Evolutionary conservation across 805 yeast genomes (phyloP).

Genomic region (Metschnikowia reukaufii): DNA sequence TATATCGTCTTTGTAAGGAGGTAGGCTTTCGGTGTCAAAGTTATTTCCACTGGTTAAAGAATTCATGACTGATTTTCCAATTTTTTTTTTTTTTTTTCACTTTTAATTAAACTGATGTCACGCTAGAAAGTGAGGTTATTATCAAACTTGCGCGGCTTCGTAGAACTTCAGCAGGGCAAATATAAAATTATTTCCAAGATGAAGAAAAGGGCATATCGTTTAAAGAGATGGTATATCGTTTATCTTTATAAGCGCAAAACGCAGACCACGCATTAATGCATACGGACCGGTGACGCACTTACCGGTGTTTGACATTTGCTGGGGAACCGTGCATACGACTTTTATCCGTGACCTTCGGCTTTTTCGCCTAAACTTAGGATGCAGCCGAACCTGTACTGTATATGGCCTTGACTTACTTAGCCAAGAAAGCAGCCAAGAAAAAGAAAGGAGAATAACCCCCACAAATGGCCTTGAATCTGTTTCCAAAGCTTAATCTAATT

Average conservation of each 20-base stretch:
- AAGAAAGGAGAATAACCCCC: too few species aligned
- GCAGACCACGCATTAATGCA: not conserved
- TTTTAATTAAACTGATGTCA: not conserved
- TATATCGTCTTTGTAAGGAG: constrained; percentile 22
- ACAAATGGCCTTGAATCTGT: too few species aligned
- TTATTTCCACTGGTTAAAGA: not conserved
- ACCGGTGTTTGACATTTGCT: not conserved
- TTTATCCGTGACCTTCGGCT: not conserved
- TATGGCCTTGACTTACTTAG: too few species aligned
- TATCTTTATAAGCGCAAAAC: not conserved
- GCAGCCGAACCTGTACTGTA: too few species aligned
- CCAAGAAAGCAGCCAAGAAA: too few species aligned
- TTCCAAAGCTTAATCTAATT: too few species aligned
- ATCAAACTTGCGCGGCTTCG: too few species aligned
- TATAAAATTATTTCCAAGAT: not conserved
- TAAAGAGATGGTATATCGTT: not conserved
- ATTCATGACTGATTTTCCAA: not conserved
- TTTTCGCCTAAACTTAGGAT: not conserved
- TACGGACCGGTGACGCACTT: too few species aligned
- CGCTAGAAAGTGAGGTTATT: not conserved
- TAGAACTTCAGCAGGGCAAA: too few species aligned
- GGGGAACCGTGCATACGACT: not conserved
- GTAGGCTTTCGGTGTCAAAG: constrained; percentile 1
- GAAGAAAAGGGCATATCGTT: not conserved
- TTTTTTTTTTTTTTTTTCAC: not conserved